These are phyloP conservation scores for Phytophthora podocarpi DNA, from an alignment of 352 stramenopile genomes.

Conservation along the genomic window DNA sequence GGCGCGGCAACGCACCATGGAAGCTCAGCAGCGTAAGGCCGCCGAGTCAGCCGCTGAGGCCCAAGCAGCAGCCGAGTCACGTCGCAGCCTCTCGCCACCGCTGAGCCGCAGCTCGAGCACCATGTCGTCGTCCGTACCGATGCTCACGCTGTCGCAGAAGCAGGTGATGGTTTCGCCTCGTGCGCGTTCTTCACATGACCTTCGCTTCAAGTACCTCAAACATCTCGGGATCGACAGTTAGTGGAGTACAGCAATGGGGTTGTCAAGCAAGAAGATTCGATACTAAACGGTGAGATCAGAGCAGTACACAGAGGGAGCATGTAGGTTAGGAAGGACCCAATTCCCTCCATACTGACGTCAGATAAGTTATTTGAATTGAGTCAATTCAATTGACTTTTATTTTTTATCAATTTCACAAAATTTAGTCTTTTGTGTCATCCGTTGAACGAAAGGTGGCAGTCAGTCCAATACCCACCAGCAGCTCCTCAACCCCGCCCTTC, in stretches of 20 bases:
- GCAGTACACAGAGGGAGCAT: too few relatives aligned
- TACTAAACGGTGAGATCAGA: slow-evolving; percentile 2
- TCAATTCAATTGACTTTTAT: too few relatives aligned
- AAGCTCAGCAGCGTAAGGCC: slow-evolving; percentile 36
- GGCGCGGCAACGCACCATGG: slow-evolving; percentile 53
- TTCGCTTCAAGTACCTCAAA: slow-evolving; percentile 90
- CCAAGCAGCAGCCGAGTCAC: slow-evolving; percentile 17
- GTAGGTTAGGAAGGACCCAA: too few relatives aligned
- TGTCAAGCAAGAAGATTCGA: slow-evolving; percentile 11
- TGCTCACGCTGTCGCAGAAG: slow-evolving; percentile 61
- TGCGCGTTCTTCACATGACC: slow-evolving; percentile 68
- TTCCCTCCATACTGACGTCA: slow-evolving; percentile 13
- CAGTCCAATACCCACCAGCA: slow-evolving; percentile 7
- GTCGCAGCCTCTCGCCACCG: slow-evolving; percentile 40
- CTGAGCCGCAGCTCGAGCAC: slow-evolving; percentile 39
- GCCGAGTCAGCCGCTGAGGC: slow-evolving; percentile 25
- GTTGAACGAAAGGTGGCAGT: slow-evolving; percentile 17
- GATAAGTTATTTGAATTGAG: slow-evolving; percentile 44
- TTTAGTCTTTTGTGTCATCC: neutral
- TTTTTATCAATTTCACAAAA: neutral
- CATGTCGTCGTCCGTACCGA: slow-evolving; percentile 38
- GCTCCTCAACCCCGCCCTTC: slow-evolving; percentile 15
- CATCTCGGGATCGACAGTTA: slow-evolving; percentile 85
- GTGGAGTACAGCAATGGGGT: neutral
- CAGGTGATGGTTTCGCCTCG: slow-evolving; percentile 79